phyloP scores from a whole-genome alignment of 129 eudicot genomes.

The Mikania micrantha region DNA sequence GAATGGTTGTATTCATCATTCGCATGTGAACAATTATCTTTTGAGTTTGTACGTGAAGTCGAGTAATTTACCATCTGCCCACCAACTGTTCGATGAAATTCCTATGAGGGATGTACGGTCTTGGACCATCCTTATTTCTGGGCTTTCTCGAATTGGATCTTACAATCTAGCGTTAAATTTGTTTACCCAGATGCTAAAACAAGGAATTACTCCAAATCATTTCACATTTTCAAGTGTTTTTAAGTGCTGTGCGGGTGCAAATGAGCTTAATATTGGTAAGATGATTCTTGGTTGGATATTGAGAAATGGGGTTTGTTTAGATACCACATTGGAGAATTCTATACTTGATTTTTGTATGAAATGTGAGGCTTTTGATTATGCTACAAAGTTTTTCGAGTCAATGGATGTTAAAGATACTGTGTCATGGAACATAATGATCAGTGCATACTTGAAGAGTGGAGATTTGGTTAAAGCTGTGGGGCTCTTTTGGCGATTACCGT shows the following conservation, averaged over 20 bases:
- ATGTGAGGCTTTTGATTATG: constrained; percentile 38
- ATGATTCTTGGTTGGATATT: constrained; percentile 60
- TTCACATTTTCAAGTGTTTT: constrained; percentile 62
- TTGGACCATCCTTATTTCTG: constrained; percentile 73
- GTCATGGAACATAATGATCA: constrained; percentile 74
- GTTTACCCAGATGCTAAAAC: constrained; percentile 47
- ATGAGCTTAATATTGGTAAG: constrained; percentile 41
- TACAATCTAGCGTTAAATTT: constrained; percentile 34
- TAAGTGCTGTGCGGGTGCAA: constrained; percentile 53
- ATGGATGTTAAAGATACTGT: constrained; percentile 41
- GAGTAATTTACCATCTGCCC: constrained; percentile 26
- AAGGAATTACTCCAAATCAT: constrained; percentile 48
- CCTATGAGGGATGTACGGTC: constrained; percentile 57
- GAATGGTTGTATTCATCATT: constrained; percentile 35
- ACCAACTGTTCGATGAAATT: constrained; percentile 67
- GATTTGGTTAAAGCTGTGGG: constrained; percentile 41
- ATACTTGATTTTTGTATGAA: constrained; percentile 65
- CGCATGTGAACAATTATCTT: constrained; percentile 34
- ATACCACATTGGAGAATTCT: constrained; percentile 47
- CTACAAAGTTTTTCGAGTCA: constrained; percentile 37
- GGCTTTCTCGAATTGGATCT: constrained; percentile 37
- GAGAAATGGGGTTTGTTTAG: constrained; percentile 41
- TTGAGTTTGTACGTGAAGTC: constrained; percentile 39
- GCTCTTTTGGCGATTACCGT: constrained; percentile 44
- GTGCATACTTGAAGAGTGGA: constrained; percentile 37